phyloP scores from a whole-genome alignment of 129 eudicot species.

The Ambrosia artemisiifolia region DNA sequence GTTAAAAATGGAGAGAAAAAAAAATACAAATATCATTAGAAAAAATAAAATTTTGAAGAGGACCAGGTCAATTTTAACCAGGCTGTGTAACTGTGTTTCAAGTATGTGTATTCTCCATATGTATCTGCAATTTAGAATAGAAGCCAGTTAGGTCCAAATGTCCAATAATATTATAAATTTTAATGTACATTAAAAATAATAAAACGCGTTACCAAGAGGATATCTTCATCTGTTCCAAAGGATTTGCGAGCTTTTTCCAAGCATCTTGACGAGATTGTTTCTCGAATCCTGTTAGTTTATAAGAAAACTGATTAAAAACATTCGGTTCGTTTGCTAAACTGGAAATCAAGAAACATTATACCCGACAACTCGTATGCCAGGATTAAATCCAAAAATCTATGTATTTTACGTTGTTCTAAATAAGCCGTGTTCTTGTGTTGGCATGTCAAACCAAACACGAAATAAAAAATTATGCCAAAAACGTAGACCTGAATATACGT shows the following conservation, averaged over 20 bases:
- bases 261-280: slow-evolving; percentile 56
- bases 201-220: slow-evolving; percentile 61
- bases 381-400: too few relatives aligned
- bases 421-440: too few relatives aligned
- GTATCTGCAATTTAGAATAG: slow-evolving; percentile 24
- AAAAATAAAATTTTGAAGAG: too few relatives aligned
- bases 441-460: too few relatives aligned
- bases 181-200: neutral
- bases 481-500: too few relatives aligned
- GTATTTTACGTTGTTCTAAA: too few relatives aligned
- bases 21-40: too few relatives aligned
- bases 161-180: neutral
- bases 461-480: too few relatives aligned
- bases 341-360: neutral
- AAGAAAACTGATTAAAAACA: neutral
- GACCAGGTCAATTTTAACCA: too few relatives aligned
- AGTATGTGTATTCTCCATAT: slow-evolving; percentile 15
- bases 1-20: too few relatives aligned
- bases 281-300: slow-evolving; percentile 50
- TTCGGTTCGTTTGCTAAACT: neutral
- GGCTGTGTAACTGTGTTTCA: neutral
- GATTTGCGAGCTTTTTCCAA: slow-evolving; percentile 85
- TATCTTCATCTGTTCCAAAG: slow-evolving; percentile 95
- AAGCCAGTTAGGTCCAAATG: neutral
- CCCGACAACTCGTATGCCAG: neutral